A percentile compares a stretch with the other conserved stretches of the same genome.
Evolutionary conservation across 2,329 filamentous ascomycete genomes (phyloP).

Genomic region (Aspergillus brunneoviolaceus): DNA sequence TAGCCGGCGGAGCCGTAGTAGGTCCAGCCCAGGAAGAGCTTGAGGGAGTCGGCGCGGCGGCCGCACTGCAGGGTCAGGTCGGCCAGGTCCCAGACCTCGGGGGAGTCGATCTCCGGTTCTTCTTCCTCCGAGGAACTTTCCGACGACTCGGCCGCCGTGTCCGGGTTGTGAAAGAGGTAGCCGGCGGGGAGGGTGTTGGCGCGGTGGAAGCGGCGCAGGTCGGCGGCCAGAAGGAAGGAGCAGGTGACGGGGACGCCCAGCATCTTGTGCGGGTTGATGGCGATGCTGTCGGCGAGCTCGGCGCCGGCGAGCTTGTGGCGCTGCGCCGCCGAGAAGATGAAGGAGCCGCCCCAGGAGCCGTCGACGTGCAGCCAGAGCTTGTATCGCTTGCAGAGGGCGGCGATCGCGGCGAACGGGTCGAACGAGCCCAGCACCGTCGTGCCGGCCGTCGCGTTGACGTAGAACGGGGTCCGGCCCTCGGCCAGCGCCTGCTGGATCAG

Average conservation of each 20-base stretch:
- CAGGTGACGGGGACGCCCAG: slow-evolving; percentile 87
- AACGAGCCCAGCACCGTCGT: slow-evolving; percentile 91
- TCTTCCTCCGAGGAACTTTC: slow-evolving; percentile 7
- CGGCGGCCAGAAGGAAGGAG: slow-evolving; percentile 78
- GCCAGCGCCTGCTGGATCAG: slow-evolving; percentile 61
- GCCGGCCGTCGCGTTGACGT: slow-evolving; percentile 92
- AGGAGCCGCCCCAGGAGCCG: slow-evolving; percentile 84
- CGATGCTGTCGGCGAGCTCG: slow-evolving; percentile 75
- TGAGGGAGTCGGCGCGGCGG: slow-evolving; percentile 78
- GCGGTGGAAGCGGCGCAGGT: slow-evolving; percentile 72
- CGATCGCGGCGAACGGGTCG: slow-evolving; percentile 73
- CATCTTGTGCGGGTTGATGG: slow-evolving; percentile 97
- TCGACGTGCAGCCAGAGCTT: slow-evolving; percentile 92
- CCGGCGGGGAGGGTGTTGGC: slow-evolving; percentile 86
- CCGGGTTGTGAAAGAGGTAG: slow-evolving; percentile 72
- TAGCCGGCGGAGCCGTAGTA: slow-evolving; percentile 83
- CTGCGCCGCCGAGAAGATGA: slow-evolving; percentile 70
- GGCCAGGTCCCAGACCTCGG: slow-evolving; percentile 81
- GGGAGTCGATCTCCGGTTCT: slow-evolving; percentile 32
- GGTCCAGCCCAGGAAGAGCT: slow-evolving; percentile 83
- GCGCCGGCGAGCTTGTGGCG: slow-evolving; percentile 66
- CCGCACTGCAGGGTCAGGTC: slow-evolving; percentile 94
- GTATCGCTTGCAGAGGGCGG: slow-evolving; percentile 67
- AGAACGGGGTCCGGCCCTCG: slow-evolving; percentile 78
- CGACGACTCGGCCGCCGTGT: slow-evolving; percentile 23